Evolutionary conservation across 2,329 filamentous ascomycete species (phyloP), one percentile per base, ranked within the genome.

Genomic region (Fusarium pininemorale): DNA sequence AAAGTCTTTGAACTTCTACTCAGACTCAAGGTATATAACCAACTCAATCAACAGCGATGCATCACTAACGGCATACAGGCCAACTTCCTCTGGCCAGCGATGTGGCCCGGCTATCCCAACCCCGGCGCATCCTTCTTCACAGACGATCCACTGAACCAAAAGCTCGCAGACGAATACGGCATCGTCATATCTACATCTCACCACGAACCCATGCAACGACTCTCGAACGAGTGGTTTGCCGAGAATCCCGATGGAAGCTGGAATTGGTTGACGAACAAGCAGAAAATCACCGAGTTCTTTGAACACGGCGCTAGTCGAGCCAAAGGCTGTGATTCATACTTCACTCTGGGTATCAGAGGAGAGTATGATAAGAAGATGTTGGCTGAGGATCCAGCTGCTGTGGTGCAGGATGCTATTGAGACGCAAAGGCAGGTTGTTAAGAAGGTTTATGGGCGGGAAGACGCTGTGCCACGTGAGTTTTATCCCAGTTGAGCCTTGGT

Each of bases 11-110:
- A 93, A 75, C 83, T 93, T 10, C 81, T 77, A 2, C 63, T 77
- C 6, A 66, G 75, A 12, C 68, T 77, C 3, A 77, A 77, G 14
- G 75, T 77, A 30, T 3, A 6, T 0, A 0, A 3, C 3, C 2
- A 4, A 4, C 5, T 2, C 3, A 4, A 7, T 9, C 7, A 0
- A 12, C 4, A 1, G 1, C 3, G 1, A 6, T 0, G 4, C 3
- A 1, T 0, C 3, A 14, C 18, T 69, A 6, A 69, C 24, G 0
- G 3, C 0, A 30, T 24, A 22, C 10, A 85, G 77, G 79, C 89
- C 5, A 92, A 92, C 77, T 92, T 91, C 72, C 82, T 92, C 60
- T 92, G 91, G 91, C 91, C 90, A 1, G 90, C 90, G 1, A 90
- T 90, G 87, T 92, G 90, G 89, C 86, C 87, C 11, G 84, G 81